These are phyloP conservation scores for Rhypophila decipiens DNA, from an alignment of 495 filamentous ascomycete genomes.

Conservation along the genomic window DNA sequence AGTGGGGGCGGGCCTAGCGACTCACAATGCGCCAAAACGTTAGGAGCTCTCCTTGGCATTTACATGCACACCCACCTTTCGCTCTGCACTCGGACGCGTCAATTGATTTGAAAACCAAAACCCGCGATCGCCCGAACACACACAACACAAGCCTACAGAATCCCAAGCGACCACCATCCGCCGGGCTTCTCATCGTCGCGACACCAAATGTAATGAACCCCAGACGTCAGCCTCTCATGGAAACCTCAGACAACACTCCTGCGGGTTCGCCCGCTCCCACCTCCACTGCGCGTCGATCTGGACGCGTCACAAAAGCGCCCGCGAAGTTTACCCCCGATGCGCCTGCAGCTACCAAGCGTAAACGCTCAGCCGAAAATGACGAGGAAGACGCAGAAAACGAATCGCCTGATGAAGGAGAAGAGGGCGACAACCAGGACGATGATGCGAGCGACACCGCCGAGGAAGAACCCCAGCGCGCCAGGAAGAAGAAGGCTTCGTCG, in stretches of 20 bases:
- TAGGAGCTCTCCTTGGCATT: constrained; percentile 21
- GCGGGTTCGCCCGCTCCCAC: constrained; percentile 45
- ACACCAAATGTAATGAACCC: constrained; percentile 28
- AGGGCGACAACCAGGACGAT: constrained; percentile 40
- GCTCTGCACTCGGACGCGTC: constrained; percentile 22
- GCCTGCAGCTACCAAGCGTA: constrained; percentile 43
- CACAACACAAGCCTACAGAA: constrained; percentile 5
- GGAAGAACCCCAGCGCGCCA: constrained; percentile 27
- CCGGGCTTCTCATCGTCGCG: constrained; percentile 10
- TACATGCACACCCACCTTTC: constrained; percentile 8
- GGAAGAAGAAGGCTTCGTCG: constrained; percentile 28
- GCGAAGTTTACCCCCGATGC: constrained; percentile 54
- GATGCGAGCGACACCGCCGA: constrained; percentile 41
- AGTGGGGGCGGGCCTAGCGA: too few relatives aligned
- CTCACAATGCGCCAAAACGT: constrained; percentile 25
- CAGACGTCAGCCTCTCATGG: constrained; percentile 34
- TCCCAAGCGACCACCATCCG: constrained; percentile 4
- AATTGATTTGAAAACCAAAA: constrained; percentile 19
- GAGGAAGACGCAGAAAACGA: constrained; percentile 50
- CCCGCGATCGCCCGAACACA: constrained; percentile 1
- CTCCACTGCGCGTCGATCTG: constrained; percentile 62
- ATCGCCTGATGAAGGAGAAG: constrained; percentile 46
- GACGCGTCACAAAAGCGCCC: constrained; percentile 71
- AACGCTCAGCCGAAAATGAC: constrained; percentile 45
- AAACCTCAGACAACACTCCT: constrained; percentile 52